Percentiles rank a stretch among this genome's conserved stretches.
Evolutionary conservation across 2,329 filamentous ascomycete species (phyloP).

Genomic region (Monilinia fructicola): DNA sequence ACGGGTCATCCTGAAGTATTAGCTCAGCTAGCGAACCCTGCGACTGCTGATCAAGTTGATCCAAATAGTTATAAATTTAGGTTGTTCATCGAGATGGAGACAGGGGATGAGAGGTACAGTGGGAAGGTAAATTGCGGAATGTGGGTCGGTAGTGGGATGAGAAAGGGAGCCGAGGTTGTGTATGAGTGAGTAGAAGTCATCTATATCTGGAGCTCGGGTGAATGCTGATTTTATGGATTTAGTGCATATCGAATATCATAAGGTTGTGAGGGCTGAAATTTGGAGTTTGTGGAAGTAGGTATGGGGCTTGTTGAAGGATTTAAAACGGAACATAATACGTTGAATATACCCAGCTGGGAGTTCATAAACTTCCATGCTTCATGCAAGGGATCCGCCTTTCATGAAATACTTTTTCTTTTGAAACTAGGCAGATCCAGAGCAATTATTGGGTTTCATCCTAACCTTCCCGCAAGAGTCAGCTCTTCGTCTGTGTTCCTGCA

Average conservation of each 20-base stretch:
- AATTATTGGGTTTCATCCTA: not conserved
- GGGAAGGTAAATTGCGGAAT: constrained; percentile 52
- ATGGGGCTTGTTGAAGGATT: not conserved
- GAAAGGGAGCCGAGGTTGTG: constrained; percentile 48
- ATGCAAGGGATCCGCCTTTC: not conserved
- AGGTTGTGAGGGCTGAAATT: not conserved
- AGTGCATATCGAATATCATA: constrained; percentile 33
- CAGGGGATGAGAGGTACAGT: constrained; percentile 50
- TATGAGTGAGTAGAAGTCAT: constrained; percentile 45
- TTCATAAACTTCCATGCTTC: not conserved
- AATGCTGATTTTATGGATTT: constrained; percentile 13
- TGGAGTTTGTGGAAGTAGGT: not conserved
- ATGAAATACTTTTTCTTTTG: not conserved
- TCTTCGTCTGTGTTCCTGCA: not conserved
- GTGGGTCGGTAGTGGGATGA: constrained; percentile 52
- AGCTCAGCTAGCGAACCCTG: constrained; percentile 34
- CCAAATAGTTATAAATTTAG: constrained; percentile 48
- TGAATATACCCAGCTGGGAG: not conserved
- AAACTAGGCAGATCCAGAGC: not conserved
- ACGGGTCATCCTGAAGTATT: constrained; percentile 47
- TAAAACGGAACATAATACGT: not conserved
- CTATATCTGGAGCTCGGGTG: not conserved
- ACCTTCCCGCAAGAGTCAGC: not conserved
- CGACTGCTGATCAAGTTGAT: constrained; percentile 35
- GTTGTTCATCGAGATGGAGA: constrained; percentile 52